phyloP scores from a whole-genome alignment of 2,329 filamentous ascomycete genomes.

The Ceratocystis cubensis region DNA sequence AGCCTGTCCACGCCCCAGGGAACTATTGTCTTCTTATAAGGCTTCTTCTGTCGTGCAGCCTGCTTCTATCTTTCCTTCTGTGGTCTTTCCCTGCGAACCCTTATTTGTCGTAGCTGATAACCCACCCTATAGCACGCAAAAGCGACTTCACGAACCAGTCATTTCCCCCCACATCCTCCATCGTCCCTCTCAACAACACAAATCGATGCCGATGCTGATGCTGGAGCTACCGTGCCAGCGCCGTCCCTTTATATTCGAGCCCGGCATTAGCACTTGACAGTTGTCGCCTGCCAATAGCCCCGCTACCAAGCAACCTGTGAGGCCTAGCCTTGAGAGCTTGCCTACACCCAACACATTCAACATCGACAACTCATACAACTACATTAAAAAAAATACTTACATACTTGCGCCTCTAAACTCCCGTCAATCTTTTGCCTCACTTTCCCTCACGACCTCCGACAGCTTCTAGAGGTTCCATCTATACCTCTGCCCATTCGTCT shows the following conservation, averaged over 20 bases:
- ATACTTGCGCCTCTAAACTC: neutral
- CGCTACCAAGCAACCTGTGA: neutral
- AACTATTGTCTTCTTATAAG: too few relatives aligned
- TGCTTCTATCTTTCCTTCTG: neutral
- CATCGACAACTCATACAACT: neutral
- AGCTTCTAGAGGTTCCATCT: too few relatives aligned
- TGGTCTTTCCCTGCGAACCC: neutral
- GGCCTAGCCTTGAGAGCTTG: neutral
- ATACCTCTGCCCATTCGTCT: too few relatives aligned
- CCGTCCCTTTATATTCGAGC: constrained; percentile 17
- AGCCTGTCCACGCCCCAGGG: neutral
- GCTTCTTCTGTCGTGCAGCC: neutral
- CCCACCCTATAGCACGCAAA: neutral
- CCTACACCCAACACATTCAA: neutral
- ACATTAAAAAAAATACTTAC: neutral
- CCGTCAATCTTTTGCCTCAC: neutral
- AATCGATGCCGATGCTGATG: constrained; percentile 18
- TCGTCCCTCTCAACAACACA: neutral
- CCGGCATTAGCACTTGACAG: constrained; percentile 20
- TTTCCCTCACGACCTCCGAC: too few relatives aligned
- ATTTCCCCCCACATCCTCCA: neutral
- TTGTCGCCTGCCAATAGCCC: neutral
- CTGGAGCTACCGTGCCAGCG: constrained; percentile 20
- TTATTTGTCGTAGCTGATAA: neutral
- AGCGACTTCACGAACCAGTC: neutral